Evolutionary conservation across 768 basidiomycete genomes (phyloP).

Genomic region (Mycena polygramma): DNA sequence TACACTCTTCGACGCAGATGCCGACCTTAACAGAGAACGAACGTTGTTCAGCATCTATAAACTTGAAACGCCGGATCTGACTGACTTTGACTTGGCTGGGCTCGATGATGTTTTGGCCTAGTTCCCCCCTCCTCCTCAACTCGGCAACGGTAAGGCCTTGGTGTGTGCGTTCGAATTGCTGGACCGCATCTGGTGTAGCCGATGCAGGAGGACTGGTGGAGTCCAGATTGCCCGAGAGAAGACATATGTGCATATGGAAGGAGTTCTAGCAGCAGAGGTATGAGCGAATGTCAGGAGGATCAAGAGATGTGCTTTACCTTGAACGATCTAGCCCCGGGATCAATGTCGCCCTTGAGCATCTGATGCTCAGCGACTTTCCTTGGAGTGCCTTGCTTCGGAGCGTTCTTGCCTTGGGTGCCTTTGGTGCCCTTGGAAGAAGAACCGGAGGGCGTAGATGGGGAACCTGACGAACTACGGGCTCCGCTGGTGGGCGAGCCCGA

Average conservation of each 20-base stretch:
- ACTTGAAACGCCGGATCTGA: neutral
- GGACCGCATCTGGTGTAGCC: neutral
- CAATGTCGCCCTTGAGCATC: slow-evolving; percentile 12
- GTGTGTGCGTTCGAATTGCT: slow-evolving; percentile 15
- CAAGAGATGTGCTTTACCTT: slow-evolving; percentile 14
- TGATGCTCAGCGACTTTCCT: slow-evolving; percentile 25
- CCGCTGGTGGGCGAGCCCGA: neutral
- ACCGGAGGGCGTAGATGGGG: neutral
- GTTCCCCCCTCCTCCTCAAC: slow-evolving; percentile 1
- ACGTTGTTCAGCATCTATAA: neutral
- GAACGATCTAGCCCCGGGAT: neutral
- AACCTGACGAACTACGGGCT: neutral
- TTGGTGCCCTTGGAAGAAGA: neutral
- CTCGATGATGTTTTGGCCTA: neutral
- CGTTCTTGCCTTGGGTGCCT: neutral
- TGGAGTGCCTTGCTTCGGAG: neutral
- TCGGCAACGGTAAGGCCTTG: slow-evolving; percentile 18
- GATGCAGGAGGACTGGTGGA: neutral
- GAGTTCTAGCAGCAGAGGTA: neutral
- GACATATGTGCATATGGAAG: slow-evolving; percentile 11
- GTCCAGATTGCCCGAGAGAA: slow-evolving; percentile 1
- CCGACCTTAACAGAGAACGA: slow-evolving; percentile 9
- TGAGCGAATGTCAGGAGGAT: neutral
- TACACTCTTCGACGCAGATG: neutral
- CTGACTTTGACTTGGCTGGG: slow-evolving; percentile 24